Evolutionary conservation across 768 basidiomycete genomes (phyloP), one percentile per base, ranked within the genome.

Genomic region (Multifurca ochricompacta): DNA sequence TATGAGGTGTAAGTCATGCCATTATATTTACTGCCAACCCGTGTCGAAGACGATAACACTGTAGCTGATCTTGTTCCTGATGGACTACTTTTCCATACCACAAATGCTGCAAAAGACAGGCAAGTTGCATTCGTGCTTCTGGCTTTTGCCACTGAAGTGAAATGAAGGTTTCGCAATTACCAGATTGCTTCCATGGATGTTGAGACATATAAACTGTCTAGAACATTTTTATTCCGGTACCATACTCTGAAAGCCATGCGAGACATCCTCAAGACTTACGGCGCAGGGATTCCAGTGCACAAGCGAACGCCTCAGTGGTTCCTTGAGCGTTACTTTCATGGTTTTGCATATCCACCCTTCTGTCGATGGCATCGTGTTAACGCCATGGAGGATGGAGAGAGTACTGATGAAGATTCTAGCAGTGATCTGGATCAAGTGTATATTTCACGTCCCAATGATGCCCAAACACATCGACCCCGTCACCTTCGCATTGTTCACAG

Each of bases 221-320:
- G 67, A 45, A 72, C 75, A 37, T 85, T 80, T 59, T 63, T 85
- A 37, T 70, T 72, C 34, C 74, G 76, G 37, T 82, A 75, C 60
- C 76, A 74, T 18, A 69, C 80, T 1, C 61, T 78, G 21, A 70
- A 68, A 1, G 61, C 78, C 35, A 74, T 86, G 55, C 61, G 71
- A 0, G 66, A 76, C 25, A 73, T 83, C n/a, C 59, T 70, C 46
- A 52, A 64, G 14, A 68, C 56, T 1, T 71, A 77, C 49, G 58
- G 54, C 4, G 47, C 61, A 16, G 46, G 49, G 9, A 58, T 65
- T 18, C 71, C 73, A 1, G 65, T 72, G 0, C 2, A 68, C 4
- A 58, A 69, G 4, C 74, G 78, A 18, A 76, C 74, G 0, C 73
- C 81, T 13, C 66, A 71, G n/a, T 81, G 75, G 74, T 71, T 80